These are phyloP conservation scores for Diplotaxis tenuifolia DNA, from an alignment of 345 rosid genomes.

Conservation along the genomic window DNA sequence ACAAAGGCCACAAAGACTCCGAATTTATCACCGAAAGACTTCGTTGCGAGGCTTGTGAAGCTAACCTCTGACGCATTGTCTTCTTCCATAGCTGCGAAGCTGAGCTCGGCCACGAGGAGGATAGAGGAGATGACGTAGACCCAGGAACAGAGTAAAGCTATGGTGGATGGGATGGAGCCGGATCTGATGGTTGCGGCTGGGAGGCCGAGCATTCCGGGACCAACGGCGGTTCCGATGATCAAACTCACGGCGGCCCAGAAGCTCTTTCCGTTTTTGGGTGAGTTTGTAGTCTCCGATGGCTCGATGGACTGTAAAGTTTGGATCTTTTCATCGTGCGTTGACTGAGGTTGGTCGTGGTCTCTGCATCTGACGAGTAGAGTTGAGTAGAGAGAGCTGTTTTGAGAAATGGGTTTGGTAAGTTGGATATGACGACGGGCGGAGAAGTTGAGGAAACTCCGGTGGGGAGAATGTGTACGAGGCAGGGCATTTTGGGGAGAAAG, in stretches of 20 bases:
- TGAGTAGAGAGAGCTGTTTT: constrained; percentile 5
- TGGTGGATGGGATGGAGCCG: constrained; percentile 69
- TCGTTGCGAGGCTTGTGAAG: constrained; percentile 77
- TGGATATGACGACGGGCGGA: background rate
- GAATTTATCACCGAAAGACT: constrained; percentile 63
- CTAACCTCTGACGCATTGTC: constrained; percentile 81
- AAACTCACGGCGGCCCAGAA: constrained; percentile 95
- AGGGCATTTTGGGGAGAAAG: constrained; percentile 18
- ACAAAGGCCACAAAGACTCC: constrained; percentile 74
- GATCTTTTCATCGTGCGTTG: constrained; percentile 22
- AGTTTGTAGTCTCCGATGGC: constrained; percentile 17
- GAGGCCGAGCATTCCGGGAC: constrained; percentile 89
- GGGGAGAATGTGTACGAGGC: background rate
- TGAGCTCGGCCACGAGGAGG: constrained; percentile 83
- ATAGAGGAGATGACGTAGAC: constrained; percentile 81
- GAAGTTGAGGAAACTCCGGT: constrained; percentile 14
- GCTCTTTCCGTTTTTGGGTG: constrained; percentile 43
- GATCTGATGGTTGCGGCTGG: constrained; percentile 81
- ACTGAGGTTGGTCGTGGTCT: constrained; percentile 7
- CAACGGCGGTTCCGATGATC: constrained; percentile 89
- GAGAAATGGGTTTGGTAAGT: background rate
- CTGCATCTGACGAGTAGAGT: constrained; percentile 31
- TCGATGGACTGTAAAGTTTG: constrained; percentile 18
- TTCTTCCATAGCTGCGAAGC: constrained; percentile 82
- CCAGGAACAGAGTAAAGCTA: constrained; percentile 70